Percentiles rank a stretch among this genome's conserved stretches.
Evolutionary conservation across 352 stramenopile genomes (phyloP).

Genomic region (Globisporangium perplexum): DNA sequence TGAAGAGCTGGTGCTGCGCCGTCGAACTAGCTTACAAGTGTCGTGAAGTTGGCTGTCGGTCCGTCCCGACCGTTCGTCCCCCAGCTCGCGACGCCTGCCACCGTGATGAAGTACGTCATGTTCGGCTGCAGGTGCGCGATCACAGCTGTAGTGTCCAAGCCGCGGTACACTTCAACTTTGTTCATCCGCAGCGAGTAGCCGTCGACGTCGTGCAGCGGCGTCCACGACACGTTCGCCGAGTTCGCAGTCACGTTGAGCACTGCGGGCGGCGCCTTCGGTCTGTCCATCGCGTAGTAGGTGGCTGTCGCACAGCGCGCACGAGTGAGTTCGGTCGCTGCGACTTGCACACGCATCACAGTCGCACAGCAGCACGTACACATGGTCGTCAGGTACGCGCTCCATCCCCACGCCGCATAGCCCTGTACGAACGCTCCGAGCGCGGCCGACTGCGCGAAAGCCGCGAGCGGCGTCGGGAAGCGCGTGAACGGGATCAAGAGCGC

Average conservation of each 20-base stretch:
- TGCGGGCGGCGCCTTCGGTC: slow-evolving; percentile 20
- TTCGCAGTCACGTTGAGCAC: slow-evolving; percentile 37
- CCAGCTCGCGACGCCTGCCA: slow-evolving; percentile 60
- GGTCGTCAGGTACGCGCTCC: slow-evolving; percentile 55
- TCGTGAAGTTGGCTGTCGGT: slow-evolving; percentile 68
- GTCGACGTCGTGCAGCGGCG: slow-evolving; percentile 35
- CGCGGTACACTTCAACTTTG: slow-evolving; percentile 67
- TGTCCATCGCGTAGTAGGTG: slow-evolving; percentile 55
- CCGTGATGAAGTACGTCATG: slow-evolving; percentile 65
- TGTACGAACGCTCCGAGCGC: slow-evolving; percentile 63
- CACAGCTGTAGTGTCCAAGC: slow-evolving; percentile 26
- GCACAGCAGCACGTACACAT: slow-evolving; percentile 34
- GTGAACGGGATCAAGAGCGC: slow-evolving; percentile 63
- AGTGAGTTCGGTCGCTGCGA: background rate
- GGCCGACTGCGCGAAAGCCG: slow-evolving; percentile 43
- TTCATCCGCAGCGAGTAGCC: slow-evolving; percentile 76
- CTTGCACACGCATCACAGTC: too few relatives aligned
- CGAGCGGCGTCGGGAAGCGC: slow-evolving; percentile 48
- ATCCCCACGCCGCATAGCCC: slow-evolving; percentile 73
- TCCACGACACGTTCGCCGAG: slow-evolving; percentile 42
- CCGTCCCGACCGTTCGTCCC: slow-evolving; percentile 52
- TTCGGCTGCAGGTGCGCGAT: slow-evolving; percentile 49
- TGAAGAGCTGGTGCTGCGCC: background rate
- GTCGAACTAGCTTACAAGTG: slow-evolving; percentile 13
- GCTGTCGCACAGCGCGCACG: slow-evolving; percentile 18